Evolutionary conservation across 2,329 filamentous ascomycete species (phyloP), one percentile per base, ranked within the genome.

Genomic region (Fusarium globosum): DNA sequence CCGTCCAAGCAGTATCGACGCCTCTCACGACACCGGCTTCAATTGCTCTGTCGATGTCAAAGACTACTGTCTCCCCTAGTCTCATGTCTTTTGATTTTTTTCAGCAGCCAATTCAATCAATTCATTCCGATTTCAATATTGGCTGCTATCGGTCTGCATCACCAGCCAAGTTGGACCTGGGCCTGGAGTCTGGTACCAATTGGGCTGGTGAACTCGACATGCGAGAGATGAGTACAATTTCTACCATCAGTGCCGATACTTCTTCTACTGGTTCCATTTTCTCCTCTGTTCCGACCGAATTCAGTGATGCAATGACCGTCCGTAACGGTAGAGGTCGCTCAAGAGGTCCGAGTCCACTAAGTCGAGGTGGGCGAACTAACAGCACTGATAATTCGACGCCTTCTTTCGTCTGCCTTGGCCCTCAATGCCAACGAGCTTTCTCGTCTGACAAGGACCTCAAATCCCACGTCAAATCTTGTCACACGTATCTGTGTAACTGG

Each of bases 401-500:
- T 71, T 53, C 68, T 42, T 71, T 79, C 48, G 59, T 78, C n/a
- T 77, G 79, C 55, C 76, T 80, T 16, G 78, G 73, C 4, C 80
- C 74, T 28, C 73, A 74, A 18, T 81, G 80, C 64, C 65, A 76
- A 28, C 69, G 69, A 42, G 68, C 67, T 8, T 81, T 80, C 46
- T 63, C 68, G 36, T 70, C 61, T 33, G 73, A 76, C n/a, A 52
- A 68, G 16, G 76, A 78, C 6, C 75, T 81, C 28, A 68, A 72
- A 7, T 63, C 53, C 10, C 78, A 81, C 45, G 72, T 78, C 57
- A 72, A 71, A 51, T 72, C 78, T 28, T 73, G 65, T 21, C 79
- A 83, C 61, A 76, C 75, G 4, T 77, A 84, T 64, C 72, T 79
- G 3, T 86, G 85, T 69, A 80, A 81, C 58, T 86, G 84, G 85